Evolutionary conservation across 345 rosid species (phyloP).

Genomic region (Draba incana): DNA sequence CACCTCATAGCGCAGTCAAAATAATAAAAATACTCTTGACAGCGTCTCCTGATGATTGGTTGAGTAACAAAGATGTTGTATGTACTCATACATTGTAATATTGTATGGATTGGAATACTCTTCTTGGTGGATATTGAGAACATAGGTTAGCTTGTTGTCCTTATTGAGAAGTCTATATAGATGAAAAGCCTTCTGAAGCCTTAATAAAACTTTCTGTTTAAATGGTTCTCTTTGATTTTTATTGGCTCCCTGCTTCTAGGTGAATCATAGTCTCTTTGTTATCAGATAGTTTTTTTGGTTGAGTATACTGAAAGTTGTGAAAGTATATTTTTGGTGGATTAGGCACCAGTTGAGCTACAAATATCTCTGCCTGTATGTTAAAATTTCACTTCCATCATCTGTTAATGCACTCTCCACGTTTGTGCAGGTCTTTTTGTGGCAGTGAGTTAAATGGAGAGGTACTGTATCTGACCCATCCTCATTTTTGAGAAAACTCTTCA

Average conservation of each 20-base stretch:
- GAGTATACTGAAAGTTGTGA: conserved; percentile 3
- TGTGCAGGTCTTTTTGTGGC: conserved; percentile 71
- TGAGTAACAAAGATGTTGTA: conserved; percentile 5
- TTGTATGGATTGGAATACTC: neutral
- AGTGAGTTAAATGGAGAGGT: conserved; percentile 77
- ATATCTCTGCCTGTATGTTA: conserved; percentile 9
- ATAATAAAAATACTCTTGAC: neutral
- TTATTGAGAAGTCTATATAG: conserved; percentile 68
- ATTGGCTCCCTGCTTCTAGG: neutral
- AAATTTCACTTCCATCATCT: neutral
- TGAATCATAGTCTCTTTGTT: conserved; percentile 1
- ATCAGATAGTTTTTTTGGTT: neutral
- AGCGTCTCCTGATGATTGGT: neutral
- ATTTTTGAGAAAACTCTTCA: conserved; percentile 12
- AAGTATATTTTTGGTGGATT: neutral
- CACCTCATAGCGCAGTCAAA: neutral
- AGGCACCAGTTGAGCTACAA: neutral
- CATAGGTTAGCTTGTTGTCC: conserved; percentile 48
- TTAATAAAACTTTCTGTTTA: neutral
- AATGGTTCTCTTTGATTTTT: neutral
- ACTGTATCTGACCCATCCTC: conserved; percentile 26
- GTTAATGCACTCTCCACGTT: conserved; percentile 33
- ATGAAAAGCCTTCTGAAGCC: conserved; percentile 63
- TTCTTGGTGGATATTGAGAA: neutral
- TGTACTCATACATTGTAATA: neutral